Evolutionary conservation across 495 filamentous ascomycete genomes (phyloP).

Genomic region (Xylaria castorea): DNA sequence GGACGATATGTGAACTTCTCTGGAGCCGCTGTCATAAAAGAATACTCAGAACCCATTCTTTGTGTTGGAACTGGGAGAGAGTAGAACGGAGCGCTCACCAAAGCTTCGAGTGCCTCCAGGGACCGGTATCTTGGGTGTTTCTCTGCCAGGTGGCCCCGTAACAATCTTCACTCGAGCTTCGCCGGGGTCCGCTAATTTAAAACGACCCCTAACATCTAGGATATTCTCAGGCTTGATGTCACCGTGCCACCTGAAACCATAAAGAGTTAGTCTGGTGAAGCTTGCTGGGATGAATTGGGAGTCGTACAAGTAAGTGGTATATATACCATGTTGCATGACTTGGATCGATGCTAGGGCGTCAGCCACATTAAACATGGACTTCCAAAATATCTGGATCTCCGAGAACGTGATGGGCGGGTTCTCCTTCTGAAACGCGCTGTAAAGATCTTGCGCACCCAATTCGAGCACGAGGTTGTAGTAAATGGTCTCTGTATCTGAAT

Average conservation of each 20-base stretch:
- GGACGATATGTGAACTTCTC: slow-evolving; percentile 27
- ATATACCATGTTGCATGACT: slow-evolving; percentile 25
- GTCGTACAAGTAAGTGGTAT: slow-evolving; percentile 34
- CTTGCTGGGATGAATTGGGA: not conserved
- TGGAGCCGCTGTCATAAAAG: slow-evolving; percentile 40
- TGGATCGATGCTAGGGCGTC: slow-evolving; percentile 35
- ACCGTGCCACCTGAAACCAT: slow-evolving; percentile 43
- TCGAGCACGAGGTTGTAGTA: slow-evolving; percentile 45
- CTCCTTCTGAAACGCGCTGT: slow-evolving; percentile 35
- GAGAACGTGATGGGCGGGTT: slow-evolving; percentile 36
- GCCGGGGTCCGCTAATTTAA: slow-evolving; percentile 49
- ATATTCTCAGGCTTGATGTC: slow-evolving; percentile 54
- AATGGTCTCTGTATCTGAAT: not conserved
- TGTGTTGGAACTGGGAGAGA: not conserved
- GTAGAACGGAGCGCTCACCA: not conserved
- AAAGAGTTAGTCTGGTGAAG: not conserved
- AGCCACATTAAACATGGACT: slow-evolving; percentile 41
- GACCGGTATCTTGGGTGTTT: slow-evolving; percentile 20
- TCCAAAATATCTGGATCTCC: slow-evolving; percentile 43
- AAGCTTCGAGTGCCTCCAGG: slow-evolving; percentile 15
- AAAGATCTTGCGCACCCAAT: slow-evolving; percentile 43
- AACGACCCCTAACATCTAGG: slow-evolving; percentile 39
- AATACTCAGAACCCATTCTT: not conserved
- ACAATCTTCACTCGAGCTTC: slow-evolving; percentile 42
- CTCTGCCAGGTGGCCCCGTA: slow-evolving; percentile 33